These are phyloP conservation scores for Acrocalymma vagum DNA, from an alignment of 2,329 filamentous ascomycete genomes.

Conservation along the genomic window DNA sequence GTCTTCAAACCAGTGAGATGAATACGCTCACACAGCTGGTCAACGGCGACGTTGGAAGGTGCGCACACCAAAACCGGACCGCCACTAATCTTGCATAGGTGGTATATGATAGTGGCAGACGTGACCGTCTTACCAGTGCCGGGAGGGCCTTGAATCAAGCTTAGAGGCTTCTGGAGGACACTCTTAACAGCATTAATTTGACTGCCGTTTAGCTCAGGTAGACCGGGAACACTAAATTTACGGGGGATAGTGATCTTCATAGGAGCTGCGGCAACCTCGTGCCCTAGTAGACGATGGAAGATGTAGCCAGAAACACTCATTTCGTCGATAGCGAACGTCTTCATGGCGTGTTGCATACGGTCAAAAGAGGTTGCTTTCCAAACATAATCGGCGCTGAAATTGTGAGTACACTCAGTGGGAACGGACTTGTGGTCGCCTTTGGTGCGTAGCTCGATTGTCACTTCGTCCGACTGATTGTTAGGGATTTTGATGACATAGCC, in stretches of 20 bases:
- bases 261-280: constrained; percentile 91
- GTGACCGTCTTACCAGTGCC: constrained; percentile 99
- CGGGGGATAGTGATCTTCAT: constrained; percentile 97
- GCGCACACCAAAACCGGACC: constrained; percentile 96
- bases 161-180: constrained; percentile 90
- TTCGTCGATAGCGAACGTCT: constrained; percentile 97
- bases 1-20: constrained; percentile 95
- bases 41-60: constrained; percentile 97
- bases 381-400: constrained; percentile 98
- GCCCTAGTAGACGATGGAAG: constrained; percentile 94
- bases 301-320: constrained; percentile 99
- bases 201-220: constrained; percentile 93
- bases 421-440: constrained; percentile 96
- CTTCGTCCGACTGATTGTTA: constrained; percentile 98
- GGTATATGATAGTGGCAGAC: constrained; percentile 98
- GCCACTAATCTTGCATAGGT: constrained; percentile 92
- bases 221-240: constrained; percentile 93
- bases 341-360: constrained; percentile 99
- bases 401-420: constrained; percentile 94
- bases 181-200: constrained; percentile 97
- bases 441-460: constrained; percentile 91
- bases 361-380: constrained; percentile 99
- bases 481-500: constrained; percentile 99
- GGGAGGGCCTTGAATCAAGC: constrained; percentile 94
- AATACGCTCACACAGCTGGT: constrained; percentile 97